These are phyloP conservation scores for Moesziomyces aphidis DNA, from an alignment of 1,284 basidiomycete species.

Conservation along the genomic window DNA sequence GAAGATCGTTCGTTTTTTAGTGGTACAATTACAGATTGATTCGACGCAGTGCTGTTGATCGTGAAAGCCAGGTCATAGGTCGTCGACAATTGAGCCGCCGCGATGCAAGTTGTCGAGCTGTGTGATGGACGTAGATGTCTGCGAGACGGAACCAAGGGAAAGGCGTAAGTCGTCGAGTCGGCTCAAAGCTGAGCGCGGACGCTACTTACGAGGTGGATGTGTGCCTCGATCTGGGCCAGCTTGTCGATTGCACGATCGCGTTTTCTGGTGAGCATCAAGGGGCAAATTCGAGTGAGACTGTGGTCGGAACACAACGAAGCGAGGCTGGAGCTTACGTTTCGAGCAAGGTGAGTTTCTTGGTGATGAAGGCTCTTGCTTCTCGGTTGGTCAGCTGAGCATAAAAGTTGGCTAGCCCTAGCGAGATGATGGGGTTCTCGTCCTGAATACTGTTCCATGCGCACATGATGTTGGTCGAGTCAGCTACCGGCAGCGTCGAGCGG, in stretches of 20 bases:
- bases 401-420: constrained; percentile 42
- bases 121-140: constrained; percentile 49
- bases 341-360: constrained; percentile 39
- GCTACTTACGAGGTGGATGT: constrained; percentile 43
- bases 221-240: constrained; percentile 49
- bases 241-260: constrained; percentile 41
- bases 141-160: background rate
- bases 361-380: constrained; percentile 48
- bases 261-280: constrained; percentile 9
- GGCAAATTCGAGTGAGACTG: background rate
- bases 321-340: constrained; percentile 22
- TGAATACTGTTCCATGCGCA: constrained; percentile 6
- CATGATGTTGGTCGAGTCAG: background rate
- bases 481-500: too few species aligned
- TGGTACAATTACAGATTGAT: constrained; percentile 16
- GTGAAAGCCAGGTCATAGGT: constrained; percentile 2
- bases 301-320: background rate
- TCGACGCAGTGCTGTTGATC: background rate
- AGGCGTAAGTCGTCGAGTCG: too few species aligned
- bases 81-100: constrained; percentile 43
- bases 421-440: constrained; percentile 40
- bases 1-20: too few species aligned
- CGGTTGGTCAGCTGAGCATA: constrained; percentile 43
- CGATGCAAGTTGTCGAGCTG: constrained; percentile 52
- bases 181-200: background rate